Evolutionary conservation across 768 basidiomycete genomes (phyloP).

Genomic region (Suillus alpinus): DNA sequence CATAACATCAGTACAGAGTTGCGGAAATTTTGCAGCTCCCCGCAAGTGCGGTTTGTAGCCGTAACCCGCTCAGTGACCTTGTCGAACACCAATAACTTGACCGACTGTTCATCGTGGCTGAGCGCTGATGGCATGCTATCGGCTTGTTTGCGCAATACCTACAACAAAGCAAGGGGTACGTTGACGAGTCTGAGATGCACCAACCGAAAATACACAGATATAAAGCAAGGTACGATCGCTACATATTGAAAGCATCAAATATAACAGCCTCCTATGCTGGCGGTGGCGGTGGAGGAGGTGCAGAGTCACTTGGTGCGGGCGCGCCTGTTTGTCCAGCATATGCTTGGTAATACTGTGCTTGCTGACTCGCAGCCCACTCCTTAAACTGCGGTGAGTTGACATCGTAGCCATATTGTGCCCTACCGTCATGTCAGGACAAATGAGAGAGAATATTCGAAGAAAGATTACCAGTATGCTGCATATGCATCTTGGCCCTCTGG

Average conservation of each 20-base stretch:
- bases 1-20: too few species aligned
- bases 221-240: slow-evolving; percentile 29
- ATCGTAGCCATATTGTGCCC: slow-evolving; percentile 86
- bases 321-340: slow-evolving; percentile 50
- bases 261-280: slow-evolving; percentile 18
- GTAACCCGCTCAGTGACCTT: not conserved
- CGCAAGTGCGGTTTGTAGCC: not conserved
- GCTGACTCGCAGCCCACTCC: slow-evolving; percentile 65
- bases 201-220: slow-evolving; percentile 28
- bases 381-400: slow-evolving; percentile 81
- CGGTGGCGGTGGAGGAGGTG: slow-evolving; percentile 21
- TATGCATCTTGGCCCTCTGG: slow-evolving; percentile 42
- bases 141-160: not conserved
- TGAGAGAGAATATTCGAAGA: slow-evolving; percentile 9
- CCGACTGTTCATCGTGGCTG: not conserved
- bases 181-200: not conserved
- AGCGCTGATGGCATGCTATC: not conserved
- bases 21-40: too few species aligned
- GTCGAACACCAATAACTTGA: not conserved
- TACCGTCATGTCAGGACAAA: slow-evolving; percentile 22
- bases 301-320: slow-evolving; percentile 26
- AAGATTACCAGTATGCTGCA: slow-evolving; percentile 54
- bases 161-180: not conserved
- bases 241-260: slow-evolving; percentile 12
- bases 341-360: slow-evolving; percentile 74